These are phyloP conservation scores for Neocallimastix lanati DNA, from an alignment of 192 early-diverging fungal genomes.

Conservation along the genomic window DNA sequence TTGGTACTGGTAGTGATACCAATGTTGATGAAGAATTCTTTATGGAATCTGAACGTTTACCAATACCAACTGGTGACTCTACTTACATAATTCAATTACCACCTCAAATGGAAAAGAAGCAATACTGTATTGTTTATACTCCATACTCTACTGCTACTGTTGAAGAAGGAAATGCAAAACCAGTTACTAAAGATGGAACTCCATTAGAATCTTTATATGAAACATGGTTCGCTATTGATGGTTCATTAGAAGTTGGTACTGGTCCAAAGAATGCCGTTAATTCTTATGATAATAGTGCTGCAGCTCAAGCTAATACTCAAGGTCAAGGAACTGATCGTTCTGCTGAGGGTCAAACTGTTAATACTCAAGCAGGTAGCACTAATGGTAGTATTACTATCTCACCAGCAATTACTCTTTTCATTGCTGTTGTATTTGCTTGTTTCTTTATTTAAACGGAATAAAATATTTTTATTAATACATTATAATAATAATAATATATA, in stretches of 20 bases:
- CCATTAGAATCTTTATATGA: background rate
- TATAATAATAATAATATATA: too few relatives aligned
- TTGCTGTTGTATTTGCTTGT: too few relatives aligned
- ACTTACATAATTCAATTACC: background rate
- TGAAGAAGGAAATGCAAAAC: background rate
- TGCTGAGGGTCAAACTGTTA: background rate
- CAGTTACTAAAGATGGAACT: background rate
- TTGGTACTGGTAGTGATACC: background rate
- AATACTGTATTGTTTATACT: background rate
- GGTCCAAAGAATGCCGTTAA: background rate
- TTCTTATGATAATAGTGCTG: background rate
- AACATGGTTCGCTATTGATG: background rate
- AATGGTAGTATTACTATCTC: background rate
- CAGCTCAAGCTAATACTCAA: background rate
- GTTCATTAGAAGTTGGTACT: background rate
- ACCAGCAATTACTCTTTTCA: background rate
- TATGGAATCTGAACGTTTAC: background rate
- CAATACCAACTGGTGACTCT: background rate
- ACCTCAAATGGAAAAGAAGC: background rate
- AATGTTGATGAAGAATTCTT: background rate
- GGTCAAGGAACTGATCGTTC: background rate
- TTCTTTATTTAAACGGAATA: too few relatives aligned
- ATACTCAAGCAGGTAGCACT: background rate
- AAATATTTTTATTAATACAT: too few relatives aligned
- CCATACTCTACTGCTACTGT: too few relatives aligned